Conservation (phyloP, 345 rosid species). For the Salix dunnii region DNA sequence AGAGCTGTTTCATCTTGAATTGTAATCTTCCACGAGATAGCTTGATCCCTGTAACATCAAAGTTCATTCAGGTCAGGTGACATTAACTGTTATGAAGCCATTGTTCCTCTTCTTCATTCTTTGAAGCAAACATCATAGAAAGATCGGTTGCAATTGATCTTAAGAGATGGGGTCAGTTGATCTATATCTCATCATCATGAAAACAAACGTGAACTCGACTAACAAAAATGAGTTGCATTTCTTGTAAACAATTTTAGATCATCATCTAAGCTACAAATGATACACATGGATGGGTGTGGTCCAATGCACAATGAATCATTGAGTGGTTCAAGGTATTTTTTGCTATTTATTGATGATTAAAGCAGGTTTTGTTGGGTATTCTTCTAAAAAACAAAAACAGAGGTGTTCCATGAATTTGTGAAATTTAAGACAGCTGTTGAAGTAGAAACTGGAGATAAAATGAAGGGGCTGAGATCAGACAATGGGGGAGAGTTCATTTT, state of each 20-base stretch:
- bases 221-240: neutral
- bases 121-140: too few species aligned
- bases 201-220: too few species aligned
- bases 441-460: neutral
- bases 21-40: constrained; percentile 13
- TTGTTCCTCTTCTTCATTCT: too few species aligned
- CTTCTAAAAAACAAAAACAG: neutral
- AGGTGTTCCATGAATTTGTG: neutral
- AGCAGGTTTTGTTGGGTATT: neutral
- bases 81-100: too few species aligned
- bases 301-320: neutral
- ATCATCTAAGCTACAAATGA: neutral
- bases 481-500: neutral
- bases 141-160: too few species aligned
- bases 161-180: too few species aligned
- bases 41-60: constrained; percentile 23
- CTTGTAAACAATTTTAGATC: neutral
- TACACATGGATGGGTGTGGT: neutral
- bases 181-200: too few species aligned
- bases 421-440: neutral
- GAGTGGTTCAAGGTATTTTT: neutral
- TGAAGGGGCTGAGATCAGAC: neutral
- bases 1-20: constrained; percentile 13
- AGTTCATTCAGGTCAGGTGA: constrained; percentile 1
- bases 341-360: neutral